Evolutionary conservation across 2,329 filamentous ascomycete species (phyloP).

Genomic region (Xylaria sp.): DNA sequence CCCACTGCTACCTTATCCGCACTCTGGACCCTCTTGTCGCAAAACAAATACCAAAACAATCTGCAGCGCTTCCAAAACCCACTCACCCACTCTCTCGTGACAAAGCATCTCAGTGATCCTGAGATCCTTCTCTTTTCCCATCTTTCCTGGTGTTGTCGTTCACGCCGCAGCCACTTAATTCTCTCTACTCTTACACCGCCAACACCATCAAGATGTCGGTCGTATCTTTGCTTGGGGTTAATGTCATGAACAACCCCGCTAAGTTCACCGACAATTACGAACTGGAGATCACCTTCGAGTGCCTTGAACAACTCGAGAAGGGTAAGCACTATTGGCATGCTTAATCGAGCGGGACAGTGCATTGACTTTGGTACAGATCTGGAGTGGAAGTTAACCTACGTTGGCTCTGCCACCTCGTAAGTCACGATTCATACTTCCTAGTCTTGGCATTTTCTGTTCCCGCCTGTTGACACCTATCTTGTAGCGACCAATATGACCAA

Average conservation of each 20-base stretch:
- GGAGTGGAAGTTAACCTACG: conserved; percentile 99
- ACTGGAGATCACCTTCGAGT: conserved; percentile 99
- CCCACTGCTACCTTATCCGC: conserved; percentile 4
- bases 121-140: not conserved
- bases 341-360: not conserved
- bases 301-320: conserved; percentile 90
- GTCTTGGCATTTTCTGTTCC: conserved; percentile 14
- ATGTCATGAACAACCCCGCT: conserved; percentile 96
- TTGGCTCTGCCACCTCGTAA: conserved; percentile 96
- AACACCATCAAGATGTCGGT: conserved; percentile 74
- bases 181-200: conserved; percentile 7
- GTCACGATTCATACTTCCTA: conserved; percentile 40
- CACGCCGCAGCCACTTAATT: conserved; percentile 8
- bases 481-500: conserved; percentile 92
- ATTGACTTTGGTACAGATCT: conserved; percentile 64
- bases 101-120: conserved; percentile 1
- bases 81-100: conserved; percentile 3
- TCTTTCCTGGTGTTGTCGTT: conserved; percentile 8
- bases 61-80: conserved; percentile 14
- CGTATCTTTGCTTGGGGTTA: conserved; percentile 92
- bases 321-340: conserved; percentile 52
- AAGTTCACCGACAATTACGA: conserved; percentile 90
- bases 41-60: conserved; percentile 22
- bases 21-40: conserved; percentile 10
- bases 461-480: conserved; percentile 25